Evolutionary conservation across 129 eudicot species (phyloP).

Genomic region (Flaveria bidentis): DNA sequence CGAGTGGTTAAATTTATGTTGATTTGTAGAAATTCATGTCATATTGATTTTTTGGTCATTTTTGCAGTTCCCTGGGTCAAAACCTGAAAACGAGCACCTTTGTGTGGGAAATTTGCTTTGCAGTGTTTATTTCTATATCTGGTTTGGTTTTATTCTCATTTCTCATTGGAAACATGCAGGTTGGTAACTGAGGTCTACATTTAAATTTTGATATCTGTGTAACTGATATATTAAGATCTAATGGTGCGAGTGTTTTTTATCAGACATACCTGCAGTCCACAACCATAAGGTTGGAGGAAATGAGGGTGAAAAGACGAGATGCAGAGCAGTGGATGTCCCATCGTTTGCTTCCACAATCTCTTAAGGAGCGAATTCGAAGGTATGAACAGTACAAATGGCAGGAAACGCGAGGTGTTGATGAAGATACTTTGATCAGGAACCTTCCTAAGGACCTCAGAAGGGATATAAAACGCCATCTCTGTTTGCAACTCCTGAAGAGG

Average conservation of each 20-base stretch:
- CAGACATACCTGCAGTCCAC: constrained; percentile 95
- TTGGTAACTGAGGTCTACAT: constrained; percentile 31
- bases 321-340: constrained; percentile 99
- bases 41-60: constrained; percentile 9
- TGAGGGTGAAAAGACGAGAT: constrained; percentile 95
- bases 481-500: constrained; percentile 79
- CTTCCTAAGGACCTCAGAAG: constrained; percentile 98
- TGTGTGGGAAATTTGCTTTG: constrained; percentile 92
- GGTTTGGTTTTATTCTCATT: constrained; percentile 93
- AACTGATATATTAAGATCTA: constrained; percentile 1
- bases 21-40: constrained; percentile 9
- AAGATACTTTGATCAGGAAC: constrained; percentile 70
- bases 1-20: neutral
- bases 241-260: neutral
- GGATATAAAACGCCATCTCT: constrained; percentile 95
- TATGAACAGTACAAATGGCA: constrained; percentile 98
- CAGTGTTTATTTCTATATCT: constrained; percentile 79
- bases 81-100: constrained; percentile 86
- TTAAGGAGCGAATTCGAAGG: constrained; percentile 89
- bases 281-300: constrained; percentile 87
- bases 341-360: constrained; percentile 75
- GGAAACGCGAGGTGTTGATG: constrained; percentile 98
- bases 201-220: neutral
- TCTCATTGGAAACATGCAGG: constrained; percentile 98
- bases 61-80: constrained; percentile 94